Evolutionary conservation across 768 basidiomycete species (phyloP), one percentile per base, ranked within the genome.

Genomic region (Agrocybe pediades): DNA sequence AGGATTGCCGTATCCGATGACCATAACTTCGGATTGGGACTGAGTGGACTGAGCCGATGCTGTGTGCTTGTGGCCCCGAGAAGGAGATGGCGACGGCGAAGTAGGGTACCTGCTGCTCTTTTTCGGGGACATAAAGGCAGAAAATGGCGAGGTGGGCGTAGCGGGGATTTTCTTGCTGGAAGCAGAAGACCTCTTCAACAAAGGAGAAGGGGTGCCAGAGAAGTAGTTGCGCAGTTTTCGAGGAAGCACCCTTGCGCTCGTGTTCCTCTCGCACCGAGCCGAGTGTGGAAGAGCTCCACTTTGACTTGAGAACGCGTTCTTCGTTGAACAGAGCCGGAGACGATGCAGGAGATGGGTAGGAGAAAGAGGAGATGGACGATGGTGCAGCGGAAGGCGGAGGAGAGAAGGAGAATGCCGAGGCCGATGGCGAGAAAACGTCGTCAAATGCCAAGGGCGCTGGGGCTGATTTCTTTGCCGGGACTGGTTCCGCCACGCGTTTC

Each of bases 211-310:
- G 36, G 59, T 54, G 21, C 58, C 63, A 30, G 74, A 70, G 46
- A 78, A 79, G 57, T 71, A 74, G 9, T 73, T 61, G 30, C 66
- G 70, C 23, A 81, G 56, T 51, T 71, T n/a, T 73, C 4, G 72
- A 61, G 9, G 71, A 66, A 13, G 70, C 53, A 54, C 57, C 64
- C 45, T 66, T 72, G 36, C 39, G 69, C 45, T 56, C 69, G 40
- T 66, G 72, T 41, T 76, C 75, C 46, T 76, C 75, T 3, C 62
- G 58, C 8, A 77, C 62, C 2, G 77, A 79, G 21, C 66, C 71
- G 30, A 84, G 72, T 3, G 86, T 87, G 11, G 85, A 87, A 8
- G 79, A 74, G 59, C 84, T 86, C 87, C 87, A 88, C 62, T 81
- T 84, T 40, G 85, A 87, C 59, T 82, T 79, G 57, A 87, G 74